Evolutionary conservation across 2,329 filamentous ascomycete genomes (phyloP).

Genomic region (Ilyonectria sp.): DNA sequence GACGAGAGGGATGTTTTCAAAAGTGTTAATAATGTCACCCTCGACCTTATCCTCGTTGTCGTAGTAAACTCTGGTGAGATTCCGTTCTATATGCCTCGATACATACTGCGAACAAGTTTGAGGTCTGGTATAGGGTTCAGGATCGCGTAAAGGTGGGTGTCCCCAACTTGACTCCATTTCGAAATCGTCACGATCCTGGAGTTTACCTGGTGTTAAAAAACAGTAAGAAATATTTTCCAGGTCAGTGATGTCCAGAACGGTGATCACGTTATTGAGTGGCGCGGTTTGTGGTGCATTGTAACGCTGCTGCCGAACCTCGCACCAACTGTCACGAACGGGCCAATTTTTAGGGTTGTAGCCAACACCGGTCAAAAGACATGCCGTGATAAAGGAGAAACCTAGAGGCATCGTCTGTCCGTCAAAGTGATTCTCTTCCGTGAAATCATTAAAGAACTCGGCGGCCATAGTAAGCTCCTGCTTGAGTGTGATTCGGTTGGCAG

Average conservation of each 20-base stretch:
- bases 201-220: not conserved
- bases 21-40: no score
- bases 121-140: not conserved
- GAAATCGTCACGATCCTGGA: no score
- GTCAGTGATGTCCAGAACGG: not conserved
- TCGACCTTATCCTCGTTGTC: no score
- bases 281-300: not conserved
- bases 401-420: not conserved
- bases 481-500: not conserved
- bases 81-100: no score
- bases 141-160: not conserved
- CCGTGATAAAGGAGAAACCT: not conserved
- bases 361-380: not conserved
- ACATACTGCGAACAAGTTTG: no score
- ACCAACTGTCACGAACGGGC: not conserved
- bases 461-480: not conserved
- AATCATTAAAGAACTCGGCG: not conserved
- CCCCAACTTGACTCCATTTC: not conserved
- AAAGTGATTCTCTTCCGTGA: not conserved
- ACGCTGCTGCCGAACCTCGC: no score
- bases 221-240: not conserved
- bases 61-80: no score
- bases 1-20: not conserved
- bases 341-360: not conserved
- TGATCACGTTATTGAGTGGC: not conserved